These are phyloP conservation scores for Lentinula detonsa DNA, from an alignment of 768 basidiomycete genomes.

Conservation along the genomic window DNA sequence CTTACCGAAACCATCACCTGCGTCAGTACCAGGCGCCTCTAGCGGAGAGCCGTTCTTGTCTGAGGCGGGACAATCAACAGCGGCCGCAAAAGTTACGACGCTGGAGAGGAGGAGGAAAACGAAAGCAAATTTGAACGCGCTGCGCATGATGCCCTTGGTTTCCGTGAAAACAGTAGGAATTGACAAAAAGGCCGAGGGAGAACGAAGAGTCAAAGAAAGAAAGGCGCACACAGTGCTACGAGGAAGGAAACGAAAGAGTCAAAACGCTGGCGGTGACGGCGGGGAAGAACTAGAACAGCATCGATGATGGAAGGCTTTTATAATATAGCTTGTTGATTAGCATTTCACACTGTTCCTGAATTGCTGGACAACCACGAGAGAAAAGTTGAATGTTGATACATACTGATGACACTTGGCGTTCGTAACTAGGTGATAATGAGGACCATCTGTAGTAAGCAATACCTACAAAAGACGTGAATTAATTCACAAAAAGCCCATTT, in stretches of 20 bases:
- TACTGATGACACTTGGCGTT: too few relatives aligned
- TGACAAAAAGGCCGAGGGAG: neutral
- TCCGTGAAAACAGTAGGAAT: neutral
- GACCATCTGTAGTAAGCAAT: too few relatives aligned
- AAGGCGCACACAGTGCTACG: neutral
- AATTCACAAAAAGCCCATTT: too few relatives aligned
- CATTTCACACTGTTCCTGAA: neutral
- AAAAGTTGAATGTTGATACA: too few relatives aligned
- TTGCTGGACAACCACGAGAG: too few relatives aligned
- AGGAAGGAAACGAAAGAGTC: neutral
- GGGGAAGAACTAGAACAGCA: neutral
- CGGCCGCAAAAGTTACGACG: neutral
- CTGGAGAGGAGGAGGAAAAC: neutral
- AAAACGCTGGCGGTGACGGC: neutral
- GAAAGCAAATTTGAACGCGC: neutral
- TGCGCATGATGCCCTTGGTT: neutral
- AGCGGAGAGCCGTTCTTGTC: slow-evolving; percentile 1
- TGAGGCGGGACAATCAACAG: neutral
- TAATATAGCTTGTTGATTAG: neutral
- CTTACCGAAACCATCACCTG: slow-evolving; percentile 1
- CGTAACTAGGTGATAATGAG: too few relatives aligned
- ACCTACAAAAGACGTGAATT: too few relatives aligned
- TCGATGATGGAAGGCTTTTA: neutral
- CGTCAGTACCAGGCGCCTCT: neutral
- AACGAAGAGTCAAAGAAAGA: slow-evolving; percentile 2